These are phyloP conservation scores for Mycena sp. DNA, from an alignment of 1,284 basidiomycete species.

Conservation along the genomic window DNA sequence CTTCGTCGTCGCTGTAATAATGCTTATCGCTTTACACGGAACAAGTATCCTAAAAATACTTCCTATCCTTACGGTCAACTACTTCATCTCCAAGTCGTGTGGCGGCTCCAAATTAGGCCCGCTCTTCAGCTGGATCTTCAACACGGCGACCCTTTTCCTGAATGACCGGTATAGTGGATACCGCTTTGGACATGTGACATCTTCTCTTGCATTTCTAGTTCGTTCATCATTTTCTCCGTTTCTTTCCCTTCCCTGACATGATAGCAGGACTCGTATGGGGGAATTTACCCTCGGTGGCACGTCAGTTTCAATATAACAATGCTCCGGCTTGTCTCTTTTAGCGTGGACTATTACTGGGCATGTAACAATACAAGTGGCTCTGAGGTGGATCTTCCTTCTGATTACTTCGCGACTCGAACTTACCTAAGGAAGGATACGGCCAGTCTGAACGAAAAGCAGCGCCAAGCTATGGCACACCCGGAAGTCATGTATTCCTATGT, in stretches of 20 bases:
- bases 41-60: constrained; percentile 85
- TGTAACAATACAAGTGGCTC: constrained; percentile 47
- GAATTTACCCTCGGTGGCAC: constrained; percentile 89
- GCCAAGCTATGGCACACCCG: constrained; percentile 52
- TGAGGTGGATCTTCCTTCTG: constrained; percentile 51
- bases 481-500: constrained; percentile 68
- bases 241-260: background rate
- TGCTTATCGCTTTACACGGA: constrained; percentile 88
- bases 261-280: constrained; percentile 74
- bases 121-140: constrained; percentile 79
- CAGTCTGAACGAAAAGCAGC: constrained; percentile 63
- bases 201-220: constrained; percentile 58
- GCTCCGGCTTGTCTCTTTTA: constrained; percentile 93
- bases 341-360: constrained; percentile 93
- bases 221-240: constrained; percentile 21
- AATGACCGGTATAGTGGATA: constrained; percentile 88
- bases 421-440: constrained; percentile 40
- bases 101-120: constrained; percentile 56
- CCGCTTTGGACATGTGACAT: constrained; percentile 66
- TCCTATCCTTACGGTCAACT: constrained; percentile 78
- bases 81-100: constrained; percentile 63
- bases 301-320: constrained; percentile 97
- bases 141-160: constrained; percentile 76
- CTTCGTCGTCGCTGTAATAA: constrained; percentile 71
- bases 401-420: constrained; percentile 19